Base-by-base conservation (phyloP, 192 early-diverging fungal species). In the Coemansia sp. region DNA sequence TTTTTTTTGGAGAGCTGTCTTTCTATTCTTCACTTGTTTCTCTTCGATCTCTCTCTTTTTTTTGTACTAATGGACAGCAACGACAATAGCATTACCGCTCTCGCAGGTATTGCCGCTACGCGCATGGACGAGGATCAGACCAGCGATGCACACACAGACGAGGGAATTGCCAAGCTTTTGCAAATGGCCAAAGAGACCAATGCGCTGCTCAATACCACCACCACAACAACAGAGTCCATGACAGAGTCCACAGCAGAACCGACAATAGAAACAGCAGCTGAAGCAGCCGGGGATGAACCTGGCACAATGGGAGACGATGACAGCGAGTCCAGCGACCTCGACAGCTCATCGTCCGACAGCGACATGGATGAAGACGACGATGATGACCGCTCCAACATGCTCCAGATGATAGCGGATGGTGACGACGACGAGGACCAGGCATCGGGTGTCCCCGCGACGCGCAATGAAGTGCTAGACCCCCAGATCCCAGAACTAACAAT, bases 401-500 rank as follows among this genome's bases (percentile, higher is more conserved):
- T 64, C 32, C 49, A 54, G 20, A 49, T 68, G 60, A 66, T 74
- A 41, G 72, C 60, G n/a, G 72, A 68, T 3, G 69, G 39, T 17
- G 73, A 61, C 24, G 73, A 75, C 6, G 71, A 68, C 1, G 65
- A 63, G 10, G 62, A 64, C 19, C 45, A 1, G 46, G 14, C 32
- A 7, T 35, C 7, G 32, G 29, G 51, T n/a, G 57, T 36, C 6
- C 63, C 65, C 2, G 19, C 37, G 24, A 91, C 90, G 0, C 76
- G 81, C 20, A 83, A 93, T 67, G 92, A 93, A 67, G 66, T 91
- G 17, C 12, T 78, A 5, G 64, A 91, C 36, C 74, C 89, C 4
- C 29, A 35, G 12, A 37, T 76, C n/a, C 85, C 87, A 10, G 61
- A 76, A 1, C 68, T 87, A 29, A 54, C 72, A 8, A 71, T 92